Evolutionary conservation across 768 basidiomycete genomes (phyloP), one percentile per base, ranked within the genome.

Genomic region (Kwoniella heveanensis): DNA sequence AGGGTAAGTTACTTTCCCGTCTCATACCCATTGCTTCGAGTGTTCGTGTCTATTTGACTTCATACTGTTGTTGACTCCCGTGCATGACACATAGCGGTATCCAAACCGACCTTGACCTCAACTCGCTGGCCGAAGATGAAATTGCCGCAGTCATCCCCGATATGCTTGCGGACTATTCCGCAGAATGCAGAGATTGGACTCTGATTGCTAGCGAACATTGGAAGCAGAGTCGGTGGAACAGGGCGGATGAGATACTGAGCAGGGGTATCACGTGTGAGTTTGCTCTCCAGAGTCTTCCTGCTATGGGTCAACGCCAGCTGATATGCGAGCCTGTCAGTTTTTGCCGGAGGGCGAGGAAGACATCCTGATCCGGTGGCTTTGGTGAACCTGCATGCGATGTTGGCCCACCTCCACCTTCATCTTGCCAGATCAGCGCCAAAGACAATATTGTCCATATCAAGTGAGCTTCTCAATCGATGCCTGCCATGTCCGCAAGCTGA

Each of bases 381-480:
- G 37, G 85, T 88, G 0, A 89, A 90, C 12, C 85, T 92, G 67
- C 89, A 90, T 73, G 85, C 88, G 19, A 82, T 97, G 49, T 84
- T 93, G 13, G 93, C 92, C 2, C 93, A 92, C 80, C 85, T 95
- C 53, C 86, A 89, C 62, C 84, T 97, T 62, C 86, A 88, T 1
- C 84, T 87, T 71, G 90, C 92, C 0, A 85, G 89, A 22, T 85
- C 85, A 57, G 93, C 93, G 12, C 95, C 95, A 0, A 96, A 94
- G 74, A 73, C 88, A 1, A 83, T 89, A 24, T 79, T 95, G 1
- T 73, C 83, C 0, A 85, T 88, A 70, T 87, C 92, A 66, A 87
- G 91, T 92, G 74, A 74, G 91, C 83, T 17, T 60, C 30, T 22
- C 32, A 32, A 6, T 32, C 32, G 5, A 6, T 32, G 32, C 32